Evolutionary conservation across 192 early-diverging fungal genomes (phyloP).

Genomic region (Coemansia sp.): DNA sequence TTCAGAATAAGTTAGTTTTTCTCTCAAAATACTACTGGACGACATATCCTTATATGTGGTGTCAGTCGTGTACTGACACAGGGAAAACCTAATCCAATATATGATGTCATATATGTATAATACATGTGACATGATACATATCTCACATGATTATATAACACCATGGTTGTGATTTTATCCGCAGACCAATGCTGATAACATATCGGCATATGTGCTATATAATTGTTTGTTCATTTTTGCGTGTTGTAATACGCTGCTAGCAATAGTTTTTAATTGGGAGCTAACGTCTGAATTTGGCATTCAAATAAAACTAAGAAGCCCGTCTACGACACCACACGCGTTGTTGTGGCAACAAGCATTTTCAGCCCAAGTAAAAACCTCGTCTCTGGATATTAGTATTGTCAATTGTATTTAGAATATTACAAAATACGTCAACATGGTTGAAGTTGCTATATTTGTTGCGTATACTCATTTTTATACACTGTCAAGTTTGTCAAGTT

Average conservation of each 20-base stretch:
- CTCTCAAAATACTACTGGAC: no score
- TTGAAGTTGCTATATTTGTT: slow-evolving; percentile 17
- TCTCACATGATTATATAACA: no score
- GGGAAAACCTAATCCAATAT: no score
- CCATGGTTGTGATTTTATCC: slow-evolving; percentile 53
- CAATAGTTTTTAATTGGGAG: not conserved
- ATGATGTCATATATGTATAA: no score
- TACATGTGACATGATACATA: no score
- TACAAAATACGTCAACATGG: slow-evolving; percentile 6
- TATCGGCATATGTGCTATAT: slow-evolving; percentile 42
- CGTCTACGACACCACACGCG: not conserved
- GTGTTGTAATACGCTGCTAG: slow-evolving; percentile 7
- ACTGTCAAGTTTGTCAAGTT: not conserved
- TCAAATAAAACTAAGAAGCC: not conserved
- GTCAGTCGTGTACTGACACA: no score
- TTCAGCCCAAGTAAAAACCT: not conserved
- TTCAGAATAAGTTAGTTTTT: no score
- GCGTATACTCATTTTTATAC: slow-evolving; percentile 13
- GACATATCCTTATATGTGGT: no score
- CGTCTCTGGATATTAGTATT: not conserved
- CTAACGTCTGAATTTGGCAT: not conserved
- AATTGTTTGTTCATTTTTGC: slow-evolving; percentile 18
- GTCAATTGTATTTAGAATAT: not conserved
- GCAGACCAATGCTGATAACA: not conserved
- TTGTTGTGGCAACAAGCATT: not conserved